These are phyloP conservation scores for Aristolochia californica DNA, from an alignment of 164 flowering plant genomes.

Conservation along the genomic window DNA sequence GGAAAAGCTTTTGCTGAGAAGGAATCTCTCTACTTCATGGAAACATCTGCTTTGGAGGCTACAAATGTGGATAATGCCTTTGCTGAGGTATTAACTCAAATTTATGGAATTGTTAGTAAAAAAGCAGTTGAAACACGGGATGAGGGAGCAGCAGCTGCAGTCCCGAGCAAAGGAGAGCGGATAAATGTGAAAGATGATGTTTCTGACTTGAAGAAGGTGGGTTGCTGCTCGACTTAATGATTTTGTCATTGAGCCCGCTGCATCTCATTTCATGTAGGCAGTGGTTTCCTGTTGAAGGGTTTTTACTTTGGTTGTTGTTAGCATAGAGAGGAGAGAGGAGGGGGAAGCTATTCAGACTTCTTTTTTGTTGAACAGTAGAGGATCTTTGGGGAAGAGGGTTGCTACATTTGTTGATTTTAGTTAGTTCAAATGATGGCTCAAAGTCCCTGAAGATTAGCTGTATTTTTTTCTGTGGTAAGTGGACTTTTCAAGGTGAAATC, in stretches of 20 bases:
- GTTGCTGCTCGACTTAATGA: conserved; percentile 52
- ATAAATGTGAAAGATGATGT: conserved; percentile 44
- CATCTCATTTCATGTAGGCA: not conserved
- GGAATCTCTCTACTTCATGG: conserved; percentile 61
- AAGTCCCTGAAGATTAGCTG: too few relatives aligned
- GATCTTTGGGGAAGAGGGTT: conserved; percentile 5
- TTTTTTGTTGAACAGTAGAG: conserved; percentile 5
- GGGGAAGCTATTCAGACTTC: conserved; percentile 3
- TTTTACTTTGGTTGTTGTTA: not conserved
- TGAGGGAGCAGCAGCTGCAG: conserved; percentile 34
- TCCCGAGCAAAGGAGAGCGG: conserved; percentile 49
- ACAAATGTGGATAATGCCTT: conserved; percentile 59
- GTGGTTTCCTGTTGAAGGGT: conserved; percentile 1
- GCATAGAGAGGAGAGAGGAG: conserved; percentile 1
- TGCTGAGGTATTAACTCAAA: conserved; percentile 55
- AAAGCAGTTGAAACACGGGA: conserved; percentile 55
- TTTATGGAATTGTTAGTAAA: conserved; percentile 49
- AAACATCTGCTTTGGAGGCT: conserved; percentile 64
- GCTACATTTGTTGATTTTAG: conserved; percentile 4
- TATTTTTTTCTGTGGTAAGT: too few relatives aligned
- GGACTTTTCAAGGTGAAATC: too few relatives aligned
- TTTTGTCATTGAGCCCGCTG: not conserved
- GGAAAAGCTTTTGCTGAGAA: conserved; percentile 52
- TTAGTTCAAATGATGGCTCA: too few relatives aligned
- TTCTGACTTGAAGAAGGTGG: conserved; percentile 39